Base-by-base conservation (phyloP, 768 basidiomycete genomes). In the Gyrodon lividus region DNA sequence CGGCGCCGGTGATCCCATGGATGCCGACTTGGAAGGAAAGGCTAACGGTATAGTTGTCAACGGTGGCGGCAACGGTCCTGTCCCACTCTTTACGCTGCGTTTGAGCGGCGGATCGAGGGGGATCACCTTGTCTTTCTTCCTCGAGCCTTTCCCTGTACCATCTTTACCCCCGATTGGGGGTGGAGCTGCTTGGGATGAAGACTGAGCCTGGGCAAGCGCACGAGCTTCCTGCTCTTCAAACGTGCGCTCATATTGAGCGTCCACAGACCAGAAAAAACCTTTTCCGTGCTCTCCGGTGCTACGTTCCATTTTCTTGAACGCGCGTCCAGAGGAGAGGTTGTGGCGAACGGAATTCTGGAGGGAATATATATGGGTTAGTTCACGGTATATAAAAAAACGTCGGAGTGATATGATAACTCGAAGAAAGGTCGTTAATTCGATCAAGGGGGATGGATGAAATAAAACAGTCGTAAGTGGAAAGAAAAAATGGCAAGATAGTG, bases 221-320 rank as follows among this genome's bases (percentile, higher is more conserved):
- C 81, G 82, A 19, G 73, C 74, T 54, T 88, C 86, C 60, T 87
- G 86, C 55, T 87, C 86, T 64, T 86, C 83, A 39, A 91, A 79
- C 31, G 74, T 74, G 51, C 83, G 84, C 46, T 84, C 80, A 64
- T 77, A 77, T 49, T 82, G 79, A 39, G 87, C 84, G 61, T 96
- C 94, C 28, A 97, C 76, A 17, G 88, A 87, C 95, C 95, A 98
- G 57, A 93, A 92, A 58, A 86, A 92, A 2, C 94, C 95, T 67
- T 96, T 97, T 8, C 91, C 89, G 54, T 87, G 80, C 74, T 89
- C 91, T 52, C 92, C 89, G 6, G 84, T 82, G 55, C 84, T 87
- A 26, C 91, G 79, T 52, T 94, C 90, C 67, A 91, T 78, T 70
- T 98, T 98, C 67, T 89, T 77, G 72, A 99, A 99, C 0, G 91